Evolutionary conservation across 352 stramenopile genomes (phyloP).

Genomic region (Globisporangium orthogonon): DNA sequence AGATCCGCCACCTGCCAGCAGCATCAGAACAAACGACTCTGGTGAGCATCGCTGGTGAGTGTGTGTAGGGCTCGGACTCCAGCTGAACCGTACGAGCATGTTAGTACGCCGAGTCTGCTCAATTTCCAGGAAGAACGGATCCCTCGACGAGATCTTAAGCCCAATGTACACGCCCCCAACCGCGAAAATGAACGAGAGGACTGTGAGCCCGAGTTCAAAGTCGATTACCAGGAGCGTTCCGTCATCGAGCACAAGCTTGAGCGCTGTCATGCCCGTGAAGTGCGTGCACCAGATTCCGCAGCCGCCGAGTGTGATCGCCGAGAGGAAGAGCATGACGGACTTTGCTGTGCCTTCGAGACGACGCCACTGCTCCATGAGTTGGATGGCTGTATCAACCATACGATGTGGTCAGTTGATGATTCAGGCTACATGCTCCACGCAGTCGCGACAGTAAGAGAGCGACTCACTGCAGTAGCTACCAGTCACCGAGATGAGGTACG

Average conservation of each 20-base stretch:
- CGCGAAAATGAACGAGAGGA: conserved; percentile 52
- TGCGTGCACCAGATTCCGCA: conserved; percentile 67
- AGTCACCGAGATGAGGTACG: conserved; percentile 48
- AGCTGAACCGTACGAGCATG: conserved; percentile 2
- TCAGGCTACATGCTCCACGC: neutral
- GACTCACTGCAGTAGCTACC: conserved; percentile 60
- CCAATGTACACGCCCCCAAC: conserved; percentile 47
- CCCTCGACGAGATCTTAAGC: conserved; percentile 42
- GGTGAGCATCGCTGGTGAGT: no score
- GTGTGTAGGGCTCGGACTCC: no score
- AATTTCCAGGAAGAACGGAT: conserved; percentile 55
- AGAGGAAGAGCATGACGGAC: conserved; percentile 27
- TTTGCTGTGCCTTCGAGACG: conserved; percentile 23
- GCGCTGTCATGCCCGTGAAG: conserved; percentile 60
- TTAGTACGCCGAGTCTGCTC: conserved; percentile 36
- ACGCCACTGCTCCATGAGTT: conserved; percentile 69
- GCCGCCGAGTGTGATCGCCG: conserved; percentile 37
- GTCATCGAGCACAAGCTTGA: conserved; percentile 26
- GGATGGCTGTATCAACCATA: conserved; percentile 27
- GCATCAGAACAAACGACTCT: no score
- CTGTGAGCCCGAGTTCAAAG: conserved; percentile 47
- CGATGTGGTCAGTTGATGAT: neutral
- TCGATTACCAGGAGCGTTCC: conserved; percentile 29
- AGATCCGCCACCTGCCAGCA: conserved; percentile 3
- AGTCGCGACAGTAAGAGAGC: neutral